A percentile compares a stretch with the other conserved stretches of the same genome.
Evolutionary conservation across 257 asterid species (phyloP).

Genomic region (Solanum virginianum): DNA sequence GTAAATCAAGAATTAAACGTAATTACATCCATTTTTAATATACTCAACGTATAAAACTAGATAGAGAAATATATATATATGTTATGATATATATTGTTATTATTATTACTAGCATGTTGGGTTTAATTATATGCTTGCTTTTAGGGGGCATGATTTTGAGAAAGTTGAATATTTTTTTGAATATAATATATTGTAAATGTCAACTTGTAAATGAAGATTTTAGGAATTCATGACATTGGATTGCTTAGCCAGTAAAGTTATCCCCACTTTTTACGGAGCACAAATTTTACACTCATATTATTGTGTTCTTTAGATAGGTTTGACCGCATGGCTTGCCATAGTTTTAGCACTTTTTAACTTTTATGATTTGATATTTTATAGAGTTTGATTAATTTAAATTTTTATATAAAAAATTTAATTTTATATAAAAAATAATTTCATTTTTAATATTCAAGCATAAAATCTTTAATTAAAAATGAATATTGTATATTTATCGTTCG

Average conservation of each 20-base stretch:
- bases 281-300: background rate
- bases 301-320: background rate
- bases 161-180: background rate
- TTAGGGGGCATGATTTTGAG: background rate
- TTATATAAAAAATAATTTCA: no score
- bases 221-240: background rate
- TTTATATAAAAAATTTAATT: rapidly evolving
- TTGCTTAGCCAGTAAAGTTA: background rate
- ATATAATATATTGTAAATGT: background rate
- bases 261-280: constrained; percentile 3
- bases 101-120: background rate
- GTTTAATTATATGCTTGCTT: background rate
- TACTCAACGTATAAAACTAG: background rate
- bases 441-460: no score
- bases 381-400: background rate
- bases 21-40: background rate
- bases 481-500: rapidly evolving
- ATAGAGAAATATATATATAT: background rate
- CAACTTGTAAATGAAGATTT: background rate
- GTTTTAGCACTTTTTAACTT: background rate
- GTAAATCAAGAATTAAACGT: background rate
- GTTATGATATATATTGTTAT: background rate
- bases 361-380: no score
- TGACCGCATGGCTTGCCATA: background rate
- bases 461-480: background rate